These are phyloP conservation scores for Setaria viridis DNA, from an alignment of 202 grass and related monocot species.

Conservation along the genomic window DNA sequence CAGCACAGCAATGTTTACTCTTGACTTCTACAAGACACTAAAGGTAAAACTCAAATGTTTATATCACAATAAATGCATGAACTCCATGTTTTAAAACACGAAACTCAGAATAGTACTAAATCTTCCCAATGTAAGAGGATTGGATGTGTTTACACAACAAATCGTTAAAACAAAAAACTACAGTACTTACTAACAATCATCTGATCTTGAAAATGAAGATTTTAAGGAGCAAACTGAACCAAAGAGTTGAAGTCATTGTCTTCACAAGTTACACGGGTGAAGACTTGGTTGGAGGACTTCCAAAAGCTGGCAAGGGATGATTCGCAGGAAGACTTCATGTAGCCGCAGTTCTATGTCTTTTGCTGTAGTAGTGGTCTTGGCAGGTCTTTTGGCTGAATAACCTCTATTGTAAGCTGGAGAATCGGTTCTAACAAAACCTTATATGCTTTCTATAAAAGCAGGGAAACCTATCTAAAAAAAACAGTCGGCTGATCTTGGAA, in stretches of 20 bases:
- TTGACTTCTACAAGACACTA: background rate
- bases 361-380: too few relatives aligned
- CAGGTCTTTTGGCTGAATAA: too few relatives aligned
- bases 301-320: background rate
- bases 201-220: background rate
- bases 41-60: background rate
- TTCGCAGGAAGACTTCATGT: background rate
- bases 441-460: background rate
- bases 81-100: background rate
- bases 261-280: background rate
- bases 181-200: background rate
- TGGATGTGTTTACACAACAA: background rate
- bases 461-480: background rate
- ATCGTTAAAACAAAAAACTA: constrained; percentile 8
- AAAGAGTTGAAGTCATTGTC: background rate
- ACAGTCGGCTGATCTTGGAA: background rate
- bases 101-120: background rate
- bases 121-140: background rate
- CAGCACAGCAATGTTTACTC: background rate
- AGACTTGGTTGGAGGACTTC: background rate
- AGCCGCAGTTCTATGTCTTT: background rate
- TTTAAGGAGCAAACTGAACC: background rate
- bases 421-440: background rate
- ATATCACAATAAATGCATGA: constrained; percentile 13
- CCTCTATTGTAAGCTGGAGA: too few relatives aligned